Evolutionary conservation across 129 eudicot species (phyloP), one percentile per base, ranked within the genome.

Genomic region (Arctium minus): DNA sequence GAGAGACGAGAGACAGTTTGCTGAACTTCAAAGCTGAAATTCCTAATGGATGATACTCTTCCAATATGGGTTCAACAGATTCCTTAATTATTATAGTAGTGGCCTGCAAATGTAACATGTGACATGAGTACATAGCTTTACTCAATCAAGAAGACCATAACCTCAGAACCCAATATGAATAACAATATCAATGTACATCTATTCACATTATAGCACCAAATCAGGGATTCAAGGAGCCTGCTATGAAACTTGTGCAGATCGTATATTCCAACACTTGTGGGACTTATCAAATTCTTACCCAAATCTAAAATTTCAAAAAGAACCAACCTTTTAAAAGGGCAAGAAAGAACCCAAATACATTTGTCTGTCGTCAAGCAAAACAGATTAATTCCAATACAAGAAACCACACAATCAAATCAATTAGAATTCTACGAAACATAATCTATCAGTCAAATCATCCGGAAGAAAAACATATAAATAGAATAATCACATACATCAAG

Each of bases 31-130:
- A 84, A 69, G 97, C 90, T 1, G 99, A 86, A 70, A 96, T 96
- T 64, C 95, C 99, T 3, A 97, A 82, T 85, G 99, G 98, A 42
- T 98, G 97, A 88, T 96, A 96, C 42, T 96, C 94, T 89, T 96
- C 99, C 84, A 96, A 73, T 75, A 96, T 85, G 6, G 99, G 99
- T 85, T 96, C 99, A 64, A 96, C 97, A 9, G 93, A 88, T 74
- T 96, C 97, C 73, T 70, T 96, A 64, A 96, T 93, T 78, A 96
- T 86, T 67, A 89, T 86, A 64, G 89, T 91, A 70, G 93, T 97
- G 46, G 99, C 99, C 99, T 96, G 92, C 75, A 75, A 79, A 81
- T 78, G 53, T 73, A 31, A 33, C 75, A 88, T 72, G 38, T 73
- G 39, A 70, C 73, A 78, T 60, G 60, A 60, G 29, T 60, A 60